Evolutionary conservation across 345 rosid genomes (phyloP), one percentile per base, ranked within the genome.

Genomic region (Ailanthus altissimus): DNA sequence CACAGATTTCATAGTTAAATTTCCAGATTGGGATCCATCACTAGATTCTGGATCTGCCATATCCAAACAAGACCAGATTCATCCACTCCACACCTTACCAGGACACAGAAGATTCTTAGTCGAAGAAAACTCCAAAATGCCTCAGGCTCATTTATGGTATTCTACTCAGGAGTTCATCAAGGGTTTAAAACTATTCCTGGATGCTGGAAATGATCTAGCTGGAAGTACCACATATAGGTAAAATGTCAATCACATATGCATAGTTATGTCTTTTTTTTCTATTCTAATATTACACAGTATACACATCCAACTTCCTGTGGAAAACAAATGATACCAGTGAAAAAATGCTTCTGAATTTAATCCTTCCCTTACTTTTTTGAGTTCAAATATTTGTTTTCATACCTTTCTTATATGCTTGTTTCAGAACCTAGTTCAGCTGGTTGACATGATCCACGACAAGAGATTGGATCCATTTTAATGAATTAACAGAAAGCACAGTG

Each of bases 1-100:
- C 88, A 91, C 80, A 25, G 99, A 95, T 85, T 95, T 89, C 85
- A 93, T 95, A 45, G 99, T 90, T 59, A 85, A 93, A 81, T 79
- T 95, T 81, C 98, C 99, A 0, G 96, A 95, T 80, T 93, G 97
- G 98, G 88, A 90, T 84, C 92, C 94, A 74, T 89, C 98, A 42
- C 32, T 43, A 50, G 46, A 59, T 75, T 84, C 85, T 53, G 62
- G 66, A 74, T 77, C 82, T 76, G 78, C 38, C 50, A 12, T 62
- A 42, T 75, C 79, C 3, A 82, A 90, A 26, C 81, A 71, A 75
- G 71, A 78, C 57, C 62, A 74, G 81, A 83, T 77, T 74, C 84
- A 58, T 42, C 80, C 53, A 62, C 74, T 80, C 75, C 63, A 12
- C 67, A 68, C 54, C 2, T 59, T 76, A 80, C 73, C 79, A 38